These are phyloP conservation scores for Rauvolfia tetraphylla DNA, from an alignment of 257 asterid genomes.

Conservation along the genomic window DNA sequence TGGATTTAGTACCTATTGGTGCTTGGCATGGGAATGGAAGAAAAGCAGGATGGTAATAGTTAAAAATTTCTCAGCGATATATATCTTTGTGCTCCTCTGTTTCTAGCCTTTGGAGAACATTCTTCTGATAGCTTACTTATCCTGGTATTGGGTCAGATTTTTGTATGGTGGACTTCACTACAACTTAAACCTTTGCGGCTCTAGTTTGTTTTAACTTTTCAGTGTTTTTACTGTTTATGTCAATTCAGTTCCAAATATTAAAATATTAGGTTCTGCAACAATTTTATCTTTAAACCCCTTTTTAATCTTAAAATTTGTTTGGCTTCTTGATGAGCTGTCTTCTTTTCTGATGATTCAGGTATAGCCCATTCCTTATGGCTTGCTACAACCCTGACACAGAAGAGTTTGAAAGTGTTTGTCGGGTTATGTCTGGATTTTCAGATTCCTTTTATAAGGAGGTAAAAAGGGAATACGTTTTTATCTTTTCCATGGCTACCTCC, in stretches of 20 bases:
- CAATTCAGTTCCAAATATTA: neutral
- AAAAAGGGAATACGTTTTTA: neutral
- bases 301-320: neutral
- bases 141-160: neutral
- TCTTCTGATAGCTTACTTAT: neutral
- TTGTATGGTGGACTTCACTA: neutral
- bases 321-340: neutral
- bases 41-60: constrained; percentile 84
- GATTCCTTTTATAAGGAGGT: constrained; percentile 84
- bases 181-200: neutral
- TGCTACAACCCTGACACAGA: constrained; percentile 84
- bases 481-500: neutral
- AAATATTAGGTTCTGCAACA: neutral
- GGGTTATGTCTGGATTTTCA: constrained; percentile 91
- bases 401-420: constrained; percentile 87
- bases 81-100: neutral
- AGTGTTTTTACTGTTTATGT: neutral
- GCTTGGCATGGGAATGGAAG: constrained; percentile 98
- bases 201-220: neutral
- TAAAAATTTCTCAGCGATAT: neutral
- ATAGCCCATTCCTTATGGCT: constrained; percentile 88
- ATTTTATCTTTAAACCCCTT: neutral
- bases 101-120: neutral
- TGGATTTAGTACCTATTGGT: constrained; percentile 94
- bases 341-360: constrained; percentile 45